Evolutionary conservation across 169 alveolate genomes (phyloP), one percentile per base, ranked within the genome.

Genomic region (Cryptosporidium viatorum): DNA sequence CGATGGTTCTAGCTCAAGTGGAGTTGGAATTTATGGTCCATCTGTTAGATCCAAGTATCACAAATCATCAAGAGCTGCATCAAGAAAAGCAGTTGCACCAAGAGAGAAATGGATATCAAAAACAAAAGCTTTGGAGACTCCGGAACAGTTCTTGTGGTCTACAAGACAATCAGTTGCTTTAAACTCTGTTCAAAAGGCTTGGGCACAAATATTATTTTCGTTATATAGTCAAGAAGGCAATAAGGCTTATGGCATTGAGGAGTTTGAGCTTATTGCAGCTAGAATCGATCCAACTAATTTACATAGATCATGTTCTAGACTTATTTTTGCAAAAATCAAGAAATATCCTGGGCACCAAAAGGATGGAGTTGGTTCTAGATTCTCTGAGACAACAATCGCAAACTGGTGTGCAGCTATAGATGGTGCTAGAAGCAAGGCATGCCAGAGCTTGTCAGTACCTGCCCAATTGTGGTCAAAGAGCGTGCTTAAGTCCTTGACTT

Each of bases 331-430:
- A 26, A 80, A 29, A 51, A 80, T 80, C n/a, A 80, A 80, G 43
- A 80, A 62, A 29, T 80, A 80, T 14, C 89, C 89, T 1, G 89
- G 89, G 3, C 60, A 74, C 10, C 89, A 80, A 65, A 59, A 23
- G 45, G 89, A 80, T 62, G 89, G 89, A 31, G 69, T 21, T 9
- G 60, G 70, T 16, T 37, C 69, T 23, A 80, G 89, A 59, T 80
- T 80, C 6, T 59, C 89, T n/a, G 89, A 80, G 67, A 39, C 65
- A 4, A 59, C 39, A 65, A 80, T 80, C 39, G 89, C 89, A 29
- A 65, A 62, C 41, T 80, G 89, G 89, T 80, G 89, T 80, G 89
- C 89, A 39, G 89, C 89, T 31, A 80, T 80, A 80, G 89, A 80
- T 62, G 89, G 89, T 80, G 29, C 89, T 9, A 59, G 89, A 35